Percentiles rank a stretch among this genome's conserved stretches.
Evolutionary conservation across 2,329 filamentous ascomycete species (phyloP).

Genomic region (Penicillium sp.): DNA sequence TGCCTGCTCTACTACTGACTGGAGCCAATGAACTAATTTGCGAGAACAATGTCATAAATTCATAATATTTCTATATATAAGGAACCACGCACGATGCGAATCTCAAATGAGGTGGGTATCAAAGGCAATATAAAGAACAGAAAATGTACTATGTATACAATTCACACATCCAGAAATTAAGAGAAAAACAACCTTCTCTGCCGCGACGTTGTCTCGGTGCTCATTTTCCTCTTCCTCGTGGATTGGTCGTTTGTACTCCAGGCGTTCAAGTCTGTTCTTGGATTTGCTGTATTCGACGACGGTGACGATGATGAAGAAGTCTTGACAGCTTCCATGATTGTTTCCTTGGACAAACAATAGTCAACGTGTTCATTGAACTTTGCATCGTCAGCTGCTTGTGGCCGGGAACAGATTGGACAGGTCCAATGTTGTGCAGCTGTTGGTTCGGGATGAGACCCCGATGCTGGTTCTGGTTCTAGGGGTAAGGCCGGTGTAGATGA

Average conservation of each 20-base stretch:
- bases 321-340: constrained; percentile 78
- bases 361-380: constrained; percentile 91
- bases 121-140: neutral
- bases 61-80: neutral
- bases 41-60: neutral
- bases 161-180: constrained; percentile 1
- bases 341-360: constrained; percentile 77
- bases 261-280: neutral
- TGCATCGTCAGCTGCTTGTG: constrained; percentile 70
- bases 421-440: constrained; percentile 60
- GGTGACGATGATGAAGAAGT: constrained; percentile 20
- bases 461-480: constrained; percentile 10
- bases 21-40: neutral
- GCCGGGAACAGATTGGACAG: constrained; percentile 80
- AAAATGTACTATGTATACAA: no score
- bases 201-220: constrained; percentile 3
- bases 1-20: neutral
- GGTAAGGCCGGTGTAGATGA: neutral
- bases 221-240: constrained; percentile 9
- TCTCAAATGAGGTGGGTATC: neutral
- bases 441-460: neutral
- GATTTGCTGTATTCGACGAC: neutral
- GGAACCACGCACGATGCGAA: neutral
- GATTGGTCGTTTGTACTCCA: constrained; percentile 1
- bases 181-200: constrained; percentile 14